Conservation (phyloP, 495 filamentous ascomycete species). For the Usnea hakonensis region DNA sequence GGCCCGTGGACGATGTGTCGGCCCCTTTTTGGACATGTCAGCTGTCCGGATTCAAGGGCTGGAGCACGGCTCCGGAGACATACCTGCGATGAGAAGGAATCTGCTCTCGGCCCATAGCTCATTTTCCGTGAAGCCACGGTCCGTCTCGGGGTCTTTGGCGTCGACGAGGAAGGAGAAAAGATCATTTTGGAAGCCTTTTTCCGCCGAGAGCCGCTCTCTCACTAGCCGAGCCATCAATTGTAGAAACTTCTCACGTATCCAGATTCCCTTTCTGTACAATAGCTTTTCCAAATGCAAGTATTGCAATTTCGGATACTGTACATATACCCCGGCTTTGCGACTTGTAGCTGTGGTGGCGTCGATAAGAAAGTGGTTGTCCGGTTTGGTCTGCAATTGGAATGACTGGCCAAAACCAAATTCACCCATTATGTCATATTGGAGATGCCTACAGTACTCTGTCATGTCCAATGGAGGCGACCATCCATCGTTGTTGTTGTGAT, state of each 20-base stretch:
- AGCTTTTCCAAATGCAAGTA: constrained; percentile 9
- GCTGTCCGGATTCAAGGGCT: background rate
- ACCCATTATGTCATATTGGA: constrained; percentile 28
- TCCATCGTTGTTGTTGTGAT: background rate
- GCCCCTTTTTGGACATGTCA: constrained; percentile 33
- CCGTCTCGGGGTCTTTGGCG: constrained; percentile 53
- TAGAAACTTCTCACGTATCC: constrained; percentile 7
- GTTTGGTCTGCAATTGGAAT: constrained; percentile 12
- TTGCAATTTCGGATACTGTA: constrained; percentile 17
- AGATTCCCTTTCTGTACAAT: background rate
- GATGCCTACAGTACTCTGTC: constrained; percentile 7
- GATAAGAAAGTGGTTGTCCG: constrained; percentile 24
- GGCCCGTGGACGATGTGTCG: constrained; percentile 51
- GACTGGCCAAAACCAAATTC: constrained; percentile 27
- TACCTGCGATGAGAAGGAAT: constrained; percentile 46
- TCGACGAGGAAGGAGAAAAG: constrained; percentile 54
- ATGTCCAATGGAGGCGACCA: constrained; percentile 16
- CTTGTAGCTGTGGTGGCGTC: constrained; percentile 18
- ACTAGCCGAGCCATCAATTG: constrained; percentile 1
- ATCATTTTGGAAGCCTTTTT: constrained; percentile 57
- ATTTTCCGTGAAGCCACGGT: constrained; percentile 54
- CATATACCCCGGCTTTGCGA: constrained; percentile 6
- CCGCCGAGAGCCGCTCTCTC: constrained; percentile 26
- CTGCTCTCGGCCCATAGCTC: constrained; percentile 70
- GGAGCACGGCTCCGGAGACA: background rate